Evolutionary conservation across 2,329 filamentous ascomycete species (phyloP), one percentile per base, ranked within the genome.

Genomic region (Colletotrichum abscissum): DNA sequence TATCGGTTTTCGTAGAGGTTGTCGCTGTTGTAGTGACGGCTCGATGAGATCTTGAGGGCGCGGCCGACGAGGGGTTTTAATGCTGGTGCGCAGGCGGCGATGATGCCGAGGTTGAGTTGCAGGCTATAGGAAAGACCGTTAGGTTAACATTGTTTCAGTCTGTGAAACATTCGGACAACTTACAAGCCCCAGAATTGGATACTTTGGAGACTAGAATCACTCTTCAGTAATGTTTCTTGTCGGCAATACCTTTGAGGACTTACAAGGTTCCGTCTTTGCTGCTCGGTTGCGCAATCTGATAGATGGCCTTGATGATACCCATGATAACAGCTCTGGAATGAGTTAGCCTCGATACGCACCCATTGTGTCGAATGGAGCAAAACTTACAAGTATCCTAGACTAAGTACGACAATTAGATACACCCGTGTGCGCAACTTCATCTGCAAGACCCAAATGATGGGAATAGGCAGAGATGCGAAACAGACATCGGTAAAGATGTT

Each of bases 401-500:
- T 82, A 5, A 86, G 77, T 66, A 87, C 82, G 1, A 75, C 78
- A 26, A 85, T 80, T 12, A 87, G 76, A 26, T 85, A 85, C 0
- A 86, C 26, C 24, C 81, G 79, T 1, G 80, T 80, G 16, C 79
- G 79, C n/a, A 76, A 76, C 75, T 82, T 83, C 77, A 84, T 80
- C 67, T 86, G 81, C n/a, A 86, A 76, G 7, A 77, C 76, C 80
- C 82, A 83, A 62, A 86, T 83, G 67, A 86, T 80, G 3, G 83
- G 82, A 1, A 85, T 78, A 1, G 85, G 84, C 22, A 86, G 77
- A 1, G 82, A 80, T 0, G 84, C 84, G 46, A 86, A 84, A n/a
- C 81, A 77, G 8, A 85, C 78, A 65, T 86, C 84, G n/a, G 84
- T 85, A 9, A 81, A 79, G 52, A 86, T 85, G 68, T 86, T 85